A percentile compares a stretch with the other conserved stretches of the same genome.
These are phyloP conservation scores for Solanum hybrid DNA, from an alignment of 305 asterid genomes.

Conservation along the genomic window DNA sequence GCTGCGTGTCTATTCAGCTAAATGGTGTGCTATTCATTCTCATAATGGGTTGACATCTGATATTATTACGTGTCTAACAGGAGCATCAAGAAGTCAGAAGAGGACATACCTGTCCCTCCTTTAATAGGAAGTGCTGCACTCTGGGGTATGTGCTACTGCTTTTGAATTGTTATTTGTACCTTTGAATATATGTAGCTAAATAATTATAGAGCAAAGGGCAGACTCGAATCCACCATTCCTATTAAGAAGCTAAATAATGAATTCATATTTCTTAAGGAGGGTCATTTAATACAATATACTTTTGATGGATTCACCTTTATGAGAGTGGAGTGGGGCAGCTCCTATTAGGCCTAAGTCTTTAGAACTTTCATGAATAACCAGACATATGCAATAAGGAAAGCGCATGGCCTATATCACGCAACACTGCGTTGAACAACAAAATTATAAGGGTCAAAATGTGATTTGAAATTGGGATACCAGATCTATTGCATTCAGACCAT, in stretches of 20 bases:
- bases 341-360: neutral
- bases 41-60: neutral
- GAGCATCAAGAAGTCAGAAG: conserved; percentile 69
- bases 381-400: neutral
- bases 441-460: neutral
- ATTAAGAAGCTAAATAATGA: neutral
- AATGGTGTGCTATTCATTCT: neutral
- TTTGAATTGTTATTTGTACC: neutral
- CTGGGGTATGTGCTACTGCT: conserved; percentile 54
- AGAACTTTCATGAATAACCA: neutral
- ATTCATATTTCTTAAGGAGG: neutral
- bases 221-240: neutral
- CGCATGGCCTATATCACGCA: neutral
- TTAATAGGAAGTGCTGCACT: conserved; percentile 69
- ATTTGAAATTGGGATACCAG: neutral
- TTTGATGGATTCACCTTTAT: neutral
- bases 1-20: neutral
- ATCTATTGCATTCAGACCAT: neutral
- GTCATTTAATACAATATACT: neutral
- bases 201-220: neutral
- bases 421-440: neutral
- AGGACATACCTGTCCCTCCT: conserved; percentile 81
- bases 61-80: conserved; percentile 21
- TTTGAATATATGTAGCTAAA: neutral
- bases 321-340: neutral